Conservation (phyloP, 139 green algal genomes). For the Coelastrella sp. region DNA sequence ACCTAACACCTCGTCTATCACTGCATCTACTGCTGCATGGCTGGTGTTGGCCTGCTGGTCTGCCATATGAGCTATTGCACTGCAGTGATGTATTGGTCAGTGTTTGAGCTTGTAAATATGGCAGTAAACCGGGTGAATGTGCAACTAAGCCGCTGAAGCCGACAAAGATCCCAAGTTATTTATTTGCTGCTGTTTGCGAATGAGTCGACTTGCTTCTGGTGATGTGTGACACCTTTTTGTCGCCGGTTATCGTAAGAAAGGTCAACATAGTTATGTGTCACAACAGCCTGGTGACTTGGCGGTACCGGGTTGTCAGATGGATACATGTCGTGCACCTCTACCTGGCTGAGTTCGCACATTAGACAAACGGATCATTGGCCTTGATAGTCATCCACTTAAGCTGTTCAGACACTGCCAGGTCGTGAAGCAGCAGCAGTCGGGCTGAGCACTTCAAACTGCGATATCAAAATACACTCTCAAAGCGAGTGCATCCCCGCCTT, state of each 20-base stretch:
- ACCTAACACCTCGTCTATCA: slow-evolving; percentile 19
- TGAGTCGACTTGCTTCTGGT: neutral
- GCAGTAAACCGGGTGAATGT: neutral
- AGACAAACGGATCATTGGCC: no score
- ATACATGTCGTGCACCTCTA: no score
- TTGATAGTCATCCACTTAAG: no score
- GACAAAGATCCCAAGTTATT: neutral
- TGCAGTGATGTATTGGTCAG: neutral
- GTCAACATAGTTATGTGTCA: no score
- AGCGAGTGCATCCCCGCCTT: neutral
- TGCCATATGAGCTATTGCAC: neutral
- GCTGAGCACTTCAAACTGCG: no score
- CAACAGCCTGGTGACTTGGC: no score
- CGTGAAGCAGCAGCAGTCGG: no score
- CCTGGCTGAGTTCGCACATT: no score
- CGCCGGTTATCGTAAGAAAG: no score
- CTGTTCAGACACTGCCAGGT: no score
- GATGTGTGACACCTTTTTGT: no score
- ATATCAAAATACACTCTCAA: neutral
- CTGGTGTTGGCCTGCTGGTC: neutral
- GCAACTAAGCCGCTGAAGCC: neutral
- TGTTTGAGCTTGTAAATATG: neutral
- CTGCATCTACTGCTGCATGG: slow-evolving; percentile 18
- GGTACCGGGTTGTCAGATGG: no score
- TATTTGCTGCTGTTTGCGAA: neutral